These are phyloP conservation scores for Leucocoprinus sp. DNA, from an alignment of 768 basidiomycete species.

Conservation along the genomic window DNA sequence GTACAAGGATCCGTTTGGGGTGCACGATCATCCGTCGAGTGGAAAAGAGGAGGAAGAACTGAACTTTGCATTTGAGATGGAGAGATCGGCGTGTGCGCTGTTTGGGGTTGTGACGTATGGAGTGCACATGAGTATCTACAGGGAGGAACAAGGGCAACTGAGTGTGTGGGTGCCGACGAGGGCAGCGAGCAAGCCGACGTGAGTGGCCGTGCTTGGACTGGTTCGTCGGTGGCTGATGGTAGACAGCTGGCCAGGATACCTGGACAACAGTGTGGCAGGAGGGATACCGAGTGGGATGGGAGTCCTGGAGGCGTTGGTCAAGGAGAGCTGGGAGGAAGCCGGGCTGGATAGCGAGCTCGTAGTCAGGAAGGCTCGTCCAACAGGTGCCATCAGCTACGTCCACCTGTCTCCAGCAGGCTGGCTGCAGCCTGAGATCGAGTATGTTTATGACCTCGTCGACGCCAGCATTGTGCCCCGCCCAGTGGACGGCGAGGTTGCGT, in stretches of 20 bases:
- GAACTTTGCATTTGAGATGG: slow-evolving; percentile 83
- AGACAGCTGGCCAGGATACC: slow-evolving; percentile 68
- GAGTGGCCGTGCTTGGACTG: slow-evolving; percentile 19
- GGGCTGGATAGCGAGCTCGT: slow-evolving; percentile 64
- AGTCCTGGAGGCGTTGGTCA: slow-evolving; percentile 68
- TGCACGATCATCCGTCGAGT: slow-evolving; percentile 36
- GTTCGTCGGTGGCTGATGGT: background rate
- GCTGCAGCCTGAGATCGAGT: slow-evolving; percentile 87
- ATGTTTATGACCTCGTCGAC: slow-evolving; percentile 65
- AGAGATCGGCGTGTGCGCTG: slow-evolving; percentile 79
- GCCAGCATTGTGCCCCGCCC: slow-evolving; percentile 59
- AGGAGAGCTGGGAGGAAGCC: slow-evolving; percentile 93
- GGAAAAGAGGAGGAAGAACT: slow-evolving; percentile 24
- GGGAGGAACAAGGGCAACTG: slow-evolving; percentile 31
- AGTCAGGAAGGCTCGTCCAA: slow-evolving; percentile 47
- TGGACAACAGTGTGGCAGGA: slow-evolving; percentile 90
- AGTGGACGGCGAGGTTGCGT: slow-evolving; percentile 89
- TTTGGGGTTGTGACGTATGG: slow-evolving; percentile 92
- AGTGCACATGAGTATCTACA: slow-evolving; percentile 80
- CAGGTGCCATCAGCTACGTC: slow-evolving; percentile 78
- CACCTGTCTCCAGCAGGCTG: slow-evolving; percentile 66
- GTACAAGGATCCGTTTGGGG: slow-evolving; percentile 62
- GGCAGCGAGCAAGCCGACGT: slow-evolving; percentile 85
- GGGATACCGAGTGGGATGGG: slow-evolving; percentile 80
- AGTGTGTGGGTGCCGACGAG: slow-evolving; percentile 86